Base-by-base conservation (phyloP, 2,329 filamentous ascomycete genomes). In the Phyllosticta capitalensis region DNA sequence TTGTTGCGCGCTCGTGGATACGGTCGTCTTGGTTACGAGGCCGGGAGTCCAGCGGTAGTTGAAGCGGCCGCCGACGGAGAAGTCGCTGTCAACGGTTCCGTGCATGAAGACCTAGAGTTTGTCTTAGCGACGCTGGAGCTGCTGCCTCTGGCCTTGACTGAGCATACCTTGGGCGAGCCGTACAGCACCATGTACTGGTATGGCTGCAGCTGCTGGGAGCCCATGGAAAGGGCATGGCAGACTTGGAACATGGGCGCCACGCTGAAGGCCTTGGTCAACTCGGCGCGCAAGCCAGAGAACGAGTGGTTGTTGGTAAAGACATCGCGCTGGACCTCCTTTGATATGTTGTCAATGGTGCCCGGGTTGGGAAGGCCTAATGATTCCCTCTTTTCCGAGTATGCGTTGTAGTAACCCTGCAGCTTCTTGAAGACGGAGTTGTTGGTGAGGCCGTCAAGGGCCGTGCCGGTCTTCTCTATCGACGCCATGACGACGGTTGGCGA, bases 211-310 rank as follows among this genome's bases (percentile, higher is more conserved):
- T 88, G 86, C 76, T 96, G 90, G 51, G 83, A 83, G 67, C 94
- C 92, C 84, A 96, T 90, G 59, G 92, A 88, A 75, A 99, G 94
- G 68, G 94, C 90, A 79, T 99, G 94, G 65, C 92, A 96, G 67
- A 96, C 89, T 78, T 97, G 92, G 82, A 99, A 99, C 66, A 97
- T 80, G 61, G 94, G 94, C 61, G 86, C 84, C 74, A 95, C 84
- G 82, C 91, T 94, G 78, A 97, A 95, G 72, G 90, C 86, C 82
- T 96, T 97, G 73, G 91, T 96, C 73, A 97, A 81, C 76, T 99
- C 94, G 74, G 92, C 95, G 72, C 92, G 89, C 74, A 99, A 83
- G 69, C 94, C 94, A 52, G 90, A 89, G 81, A 99, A 97, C 85
- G 94, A 95, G 75, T 90, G 89, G 81, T 96, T 96, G 78, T 88